A percentile compares a stretch with the other conserved stretches of the same genome.
These are phyloP conservation scores for Penicillium longicatenatum DNA, from an alignment of 495 filamentous ascomycete genomes.

Conservation along the genomic window DNA sequence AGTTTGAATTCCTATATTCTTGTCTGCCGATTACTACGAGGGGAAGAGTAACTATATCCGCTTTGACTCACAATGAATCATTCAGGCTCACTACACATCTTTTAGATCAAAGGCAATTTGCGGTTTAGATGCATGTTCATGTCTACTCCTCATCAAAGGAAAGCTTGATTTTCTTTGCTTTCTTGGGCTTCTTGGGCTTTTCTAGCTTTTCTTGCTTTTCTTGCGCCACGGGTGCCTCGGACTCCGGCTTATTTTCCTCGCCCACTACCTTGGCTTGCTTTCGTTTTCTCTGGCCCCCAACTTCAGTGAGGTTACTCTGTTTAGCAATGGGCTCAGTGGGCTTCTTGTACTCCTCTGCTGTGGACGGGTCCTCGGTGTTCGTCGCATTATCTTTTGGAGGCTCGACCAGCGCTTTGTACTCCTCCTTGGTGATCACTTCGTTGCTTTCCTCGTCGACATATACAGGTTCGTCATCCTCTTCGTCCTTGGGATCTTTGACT, in stretches of 20 bases:
- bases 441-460: conserved; percentile 53
- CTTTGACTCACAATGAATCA: conserved; percentile 12
- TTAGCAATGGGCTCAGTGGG: conserved; percentile 27
- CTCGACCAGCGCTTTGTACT: conserved; percentile 42
- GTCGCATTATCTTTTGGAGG: conserved; percentile 16
- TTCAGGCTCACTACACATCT: background rate
- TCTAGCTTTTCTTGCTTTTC: background rate
- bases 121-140: background rate
- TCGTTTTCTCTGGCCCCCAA: conserved; percentile 46
- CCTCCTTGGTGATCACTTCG: conserved; percentile 49
- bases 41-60: conserved; percentile 1
- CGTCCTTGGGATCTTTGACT: conserved; percentile 34
- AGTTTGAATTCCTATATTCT: background rate
- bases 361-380: conserved; percentile 12
- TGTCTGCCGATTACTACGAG: background rate
- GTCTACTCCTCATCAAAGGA: conserved; percentile 43
- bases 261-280: conserved; percentile 48
- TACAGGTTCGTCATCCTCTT: conserved; percentile 50
- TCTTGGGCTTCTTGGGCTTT: conserved; percentile 40
- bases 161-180: conserved; percentile 51
- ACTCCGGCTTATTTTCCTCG: conserved; percentile 31
- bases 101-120: background rate
- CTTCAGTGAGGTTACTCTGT: conserved; percentile 42
- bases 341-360: conserved; percentile 10
- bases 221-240: conserved; percentile 16